A percentile compares a stretch with the other conserved stretches of the same genome.
These are phyloP conservation scores for Stephanodiscus triporus DNA, from an alignment of 108 stramenopile species.

Conservation along the genomic window DNA sequence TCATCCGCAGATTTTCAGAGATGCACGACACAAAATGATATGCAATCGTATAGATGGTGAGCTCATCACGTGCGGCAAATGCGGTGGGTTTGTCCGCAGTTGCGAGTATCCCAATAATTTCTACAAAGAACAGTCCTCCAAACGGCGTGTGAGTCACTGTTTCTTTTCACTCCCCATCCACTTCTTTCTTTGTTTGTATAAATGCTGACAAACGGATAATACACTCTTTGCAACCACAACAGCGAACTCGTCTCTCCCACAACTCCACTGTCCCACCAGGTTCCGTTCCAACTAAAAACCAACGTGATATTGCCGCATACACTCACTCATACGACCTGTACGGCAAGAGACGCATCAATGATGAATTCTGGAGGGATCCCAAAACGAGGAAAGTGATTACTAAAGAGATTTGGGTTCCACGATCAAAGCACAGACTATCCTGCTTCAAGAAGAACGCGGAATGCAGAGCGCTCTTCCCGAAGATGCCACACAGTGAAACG, in stretches of 20 bases:
- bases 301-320: constrained; percentile 20
- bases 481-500: not conserved
- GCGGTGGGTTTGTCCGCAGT: too few species aligned
- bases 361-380: constrained; percentile 19
- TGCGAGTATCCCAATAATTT: too few species aligned
- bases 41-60: not conserved
- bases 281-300: not conserved
- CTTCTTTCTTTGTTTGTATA: not conserved
- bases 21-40: not conserved
- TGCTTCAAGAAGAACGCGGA: constrained; percentile 29
- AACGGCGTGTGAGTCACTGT: not conserved
- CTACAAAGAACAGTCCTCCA: not conserved
- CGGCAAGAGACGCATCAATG: not conserved
- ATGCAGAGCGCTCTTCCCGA: constrained; percentile 24
- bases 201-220: not conserved
- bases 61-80: not conserved
- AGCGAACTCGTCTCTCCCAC: not conserved
- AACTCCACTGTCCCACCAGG: too few species aligned
- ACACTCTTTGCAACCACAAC: not conserved
- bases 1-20: not conserved
- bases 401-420: constrained; percentile 23
- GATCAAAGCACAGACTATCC: constrained; percentile 4
- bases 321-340: constrained; percentile 21
- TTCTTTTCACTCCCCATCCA: not conserved
- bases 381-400: constrained; percentile 10